Conservation (phyloP, 177 flowering plant genomes). For the Vitis hybrid region DNA sequence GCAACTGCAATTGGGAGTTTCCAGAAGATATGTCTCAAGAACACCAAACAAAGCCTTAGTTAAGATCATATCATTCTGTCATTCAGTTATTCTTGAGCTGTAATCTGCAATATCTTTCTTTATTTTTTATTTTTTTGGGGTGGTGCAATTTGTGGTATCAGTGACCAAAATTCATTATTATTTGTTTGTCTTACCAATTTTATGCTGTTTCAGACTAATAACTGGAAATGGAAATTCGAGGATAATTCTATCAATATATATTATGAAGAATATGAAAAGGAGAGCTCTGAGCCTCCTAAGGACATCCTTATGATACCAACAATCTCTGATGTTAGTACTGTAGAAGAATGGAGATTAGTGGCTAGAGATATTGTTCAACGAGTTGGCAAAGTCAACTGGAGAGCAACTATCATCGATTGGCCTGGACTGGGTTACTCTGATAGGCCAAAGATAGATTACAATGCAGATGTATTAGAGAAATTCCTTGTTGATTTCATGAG, state of each 20-base stretch:
- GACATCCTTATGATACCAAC: constrained; percentile 85
- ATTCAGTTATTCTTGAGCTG: too few relatives aligned
- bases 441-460: constrained; percentile 78
- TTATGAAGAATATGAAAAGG: constrained; percentile 69
- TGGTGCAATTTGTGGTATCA: neutral
- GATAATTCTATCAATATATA: constrained; percentile 62
- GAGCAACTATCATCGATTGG: constrained; percentile 88
- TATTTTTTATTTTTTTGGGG: neutral
- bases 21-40: too few relatives aligned
- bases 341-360: constrained; percentile 90
- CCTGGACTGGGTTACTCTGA: constrained; percentile 94
- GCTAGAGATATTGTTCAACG: constrained; percentile 67
- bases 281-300: constrained; percentile 41
- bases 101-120: neutral
- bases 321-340: constrained; percentile 98
- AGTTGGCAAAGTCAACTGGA: constrained; percentile 51
- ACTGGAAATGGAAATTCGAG: constrained; percentile 85
- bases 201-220: constrained; percentile 44
- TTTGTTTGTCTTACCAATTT: neutral
- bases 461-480: constrained; percentile 88
- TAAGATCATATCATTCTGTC: too few relatives aligned
- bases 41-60: too few relatives aligned
- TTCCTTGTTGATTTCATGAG: constrained; percentile 78
- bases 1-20: too few relatives aligned
- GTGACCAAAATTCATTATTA: neutral